Evolutionary conservation across 139 green algal genomes (phyloP).

Genomic region (Astrephomene gubernaculifera): DNA sequence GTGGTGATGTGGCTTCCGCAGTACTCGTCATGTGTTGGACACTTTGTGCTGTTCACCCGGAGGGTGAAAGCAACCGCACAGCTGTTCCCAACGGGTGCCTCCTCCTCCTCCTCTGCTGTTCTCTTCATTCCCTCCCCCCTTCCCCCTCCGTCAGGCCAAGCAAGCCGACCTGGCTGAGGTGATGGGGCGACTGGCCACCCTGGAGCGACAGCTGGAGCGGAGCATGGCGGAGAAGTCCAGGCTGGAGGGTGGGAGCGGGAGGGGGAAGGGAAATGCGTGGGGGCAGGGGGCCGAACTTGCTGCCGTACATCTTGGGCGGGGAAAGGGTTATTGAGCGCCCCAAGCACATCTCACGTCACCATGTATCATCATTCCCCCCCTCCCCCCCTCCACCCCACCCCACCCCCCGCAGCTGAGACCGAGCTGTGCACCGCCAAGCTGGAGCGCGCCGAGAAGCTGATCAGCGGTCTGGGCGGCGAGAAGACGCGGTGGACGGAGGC

Average conservation of each 20-base stretch:
- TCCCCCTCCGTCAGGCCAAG: conserved; percentile 61
- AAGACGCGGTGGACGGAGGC: conserved; percentile 80
- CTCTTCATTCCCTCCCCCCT: no score
- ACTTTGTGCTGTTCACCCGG: no score
- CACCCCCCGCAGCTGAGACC: conserved; percentile 58
- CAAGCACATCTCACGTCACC: no score
- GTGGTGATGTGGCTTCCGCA: no score
- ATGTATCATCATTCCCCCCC: no score
- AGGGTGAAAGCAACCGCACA: no score
- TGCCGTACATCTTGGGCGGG: no score
- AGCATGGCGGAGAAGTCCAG: conserved; percentile 65
- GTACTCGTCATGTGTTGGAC: no score
- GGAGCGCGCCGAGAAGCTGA: conserved; percentile 83
- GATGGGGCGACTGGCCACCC: conserved; percentile 77
- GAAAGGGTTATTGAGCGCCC: no score
- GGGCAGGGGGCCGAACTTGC: neutral
- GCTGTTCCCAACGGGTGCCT: no score
- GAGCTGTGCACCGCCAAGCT: conserved; percentile 83
- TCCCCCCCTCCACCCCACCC: no score
- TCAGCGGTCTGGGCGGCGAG: conserved; percentile 80
- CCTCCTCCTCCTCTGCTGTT: no score
- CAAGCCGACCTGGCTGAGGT: conserved; percentile 80
- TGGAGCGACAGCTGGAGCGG: conserved; percentile 74
- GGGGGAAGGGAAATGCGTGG: neutral
- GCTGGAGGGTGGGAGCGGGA: conserved; percentile 56